Conservation (phyloP, 352 stramenopile species). For the Thalassiosira exigua region DNA sequence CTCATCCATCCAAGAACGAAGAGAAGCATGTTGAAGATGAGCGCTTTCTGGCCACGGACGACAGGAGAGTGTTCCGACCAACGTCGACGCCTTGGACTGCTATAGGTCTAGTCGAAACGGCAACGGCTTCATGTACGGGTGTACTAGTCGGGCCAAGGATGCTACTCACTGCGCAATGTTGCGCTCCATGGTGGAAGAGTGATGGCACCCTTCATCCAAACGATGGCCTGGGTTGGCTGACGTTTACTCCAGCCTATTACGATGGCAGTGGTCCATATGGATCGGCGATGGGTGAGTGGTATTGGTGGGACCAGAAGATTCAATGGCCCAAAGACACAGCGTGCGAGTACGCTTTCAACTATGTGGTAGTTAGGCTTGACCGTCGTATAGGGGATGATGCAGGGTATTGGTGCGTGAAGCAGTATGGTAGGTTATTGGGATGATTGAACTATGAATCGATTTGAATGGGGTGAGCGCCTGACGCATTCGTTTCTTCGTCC, state of each 20-base stretch:
- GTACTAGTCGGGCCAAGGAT: background rate
- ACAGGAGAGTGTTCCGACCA: background rate
- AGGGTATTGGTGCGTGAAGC: background rate
- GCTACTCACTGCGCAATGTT: background rate
- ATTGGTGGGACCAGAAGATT: background rate
- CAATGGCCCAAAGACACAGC: background rate
- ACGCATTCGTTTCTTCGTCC: too few relatives aligned
- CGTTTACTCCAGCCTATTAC: background rate
- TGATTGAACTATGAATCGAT: too few relatives aligned
- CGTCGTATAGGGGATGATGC: background rate
- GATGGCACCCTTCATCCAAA: background rate
- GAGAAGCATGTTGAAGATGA: too few relatives aligned
- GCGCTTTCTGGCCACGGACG: background rate
- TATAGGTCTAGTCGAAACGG: background rate
- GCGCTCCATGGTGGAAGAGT: background rate
- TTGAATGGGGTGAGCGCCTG: too few relatives aligned
- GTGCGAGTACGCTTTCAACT: background rate
- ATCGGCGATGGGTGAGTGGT: background rate
- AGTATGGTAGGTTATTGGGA: too few relatives aligned
- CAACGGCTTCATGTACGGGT: background rate
- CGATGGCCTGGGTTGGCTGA: background rate
- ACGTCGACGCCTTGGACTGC: background rate
- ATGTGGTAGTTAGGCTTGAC: background rate
- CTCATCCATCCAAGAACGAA: too few relatives aligned
- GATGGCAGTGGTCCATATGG: background rate